Evolutionary conservation across 768 basidiomycete species (phyloP), one percentile per base, ranked within the genome.

Genomic region (Suillus decipiens): DNA sequence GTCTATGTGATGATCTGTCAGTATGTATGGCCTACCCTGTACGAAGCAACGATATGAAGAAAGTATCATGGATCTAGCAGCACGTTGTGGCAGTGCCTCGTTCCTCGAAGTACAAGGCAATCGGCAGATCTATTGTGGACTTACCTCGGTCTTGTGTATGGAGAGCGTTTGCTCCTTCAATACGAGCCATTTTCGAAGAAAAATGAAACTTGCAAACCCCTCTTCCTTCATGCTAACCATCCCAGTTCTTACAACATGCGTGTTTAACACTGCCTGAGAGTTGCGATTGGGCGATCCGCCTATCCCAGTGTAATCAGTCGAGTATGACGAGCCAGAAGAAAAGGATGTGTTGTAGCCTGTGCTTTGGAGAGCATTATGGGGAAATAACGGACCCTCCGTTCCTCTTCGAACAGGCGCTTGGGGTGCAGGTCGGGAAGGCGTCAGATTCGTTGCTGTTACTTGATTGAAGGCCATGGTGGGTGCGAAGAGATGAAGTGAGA

Each of bases 121-220:
- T 62, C 34, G 28, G 15, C 28, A 17, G 36, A 59, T 41, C 28
- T 55, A 53, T 43, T 54, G 19, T 39, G 41, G 5, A 63, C 92
- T 69, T 71, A 95, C 96, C 85, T 98, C 96, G 69, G 86, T 92
- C 81, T 95, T 98, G 73, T 95, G 93, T 62, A 99, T 86, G 22
- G 85, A 82, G 54, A 99, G 75, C 10, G 87, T 81, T 68, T 87
- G 83, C 56, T 95, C 93, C 70, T 86, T 90, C 65, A 99, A 81
- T 5, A 96, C 83, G 61, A 98, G 78, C 90, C 91, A 98, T 74
- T 93, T 92, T 71, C 90, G 86, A 74, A 90, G 86, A 88, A 96
- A 98, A 57, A 97, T 82, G 84, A 93, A 95, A 66, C 90, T 92
- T 2, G 91, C 88, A 66, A 98, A 88, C 1, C 94, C 92, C 57